phyloP scores from a whole-genome alignment of 2,329 filamentous ascomycete genomes.

The Domatiomyces catenatus region DNA sequence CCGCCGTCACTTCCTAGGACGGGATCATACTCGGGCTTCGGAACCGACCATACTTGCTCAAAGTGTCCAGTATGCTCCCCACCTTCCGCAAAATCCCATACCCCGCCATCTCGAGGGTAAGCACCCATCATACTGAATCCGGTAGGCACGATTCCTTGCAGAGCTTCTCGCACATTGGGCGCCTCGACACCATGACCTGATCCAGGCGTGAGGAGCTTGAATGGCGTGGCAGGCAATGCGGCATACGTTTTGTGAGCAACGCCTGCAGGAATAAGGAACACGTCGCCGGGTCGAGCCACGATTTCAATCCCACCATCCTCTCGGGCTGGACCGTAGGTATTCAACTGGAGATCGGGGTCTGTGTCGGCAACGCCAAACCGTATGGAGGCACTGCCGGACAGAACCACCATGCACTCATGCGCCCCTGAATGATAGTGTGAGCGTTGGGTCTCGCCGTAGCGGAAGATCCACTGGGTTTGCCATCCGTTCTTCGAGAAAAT shows the following conservation, averaged over 20 bases:
- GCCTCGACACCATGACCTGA: constrained; percentile 24
- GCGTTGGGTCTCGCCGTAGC: constrained; percentile 39
- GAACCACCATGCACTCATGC: constrained; percentile 44
- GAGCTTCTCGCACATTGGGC: constrained; percentile 19
- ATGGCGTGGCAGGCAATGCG: constrained; percentile 24
- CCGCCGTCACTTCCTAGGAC: constrained; percentile 25
- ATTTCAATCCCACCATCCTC: constrained; percentile 38
- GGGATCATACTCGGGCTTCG: constrained; percentile 33
- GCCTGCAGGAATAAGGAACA: constrained; percentile 44
- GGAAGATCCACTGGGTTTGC: constrained; percentile 41
- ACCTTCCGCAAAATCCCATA: constrained; percentile 38
- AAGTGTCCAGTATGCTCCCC: constrained; percentile 30
- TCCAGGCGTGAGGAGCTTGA: constrained; percentile 32
- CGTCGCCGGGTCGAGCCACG: constrained; percentile 37
- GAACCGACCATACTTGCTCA: constrained; percentile 31
- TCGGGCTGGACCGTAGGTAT: constrained; percentile 24
- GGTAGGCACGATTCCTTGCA: constrained; percentile 24
- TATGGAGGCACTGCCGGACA: constrained; percentile 38
- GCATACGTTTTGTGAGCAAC: constrained; percentile 40
- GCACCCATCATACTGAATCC: constrained; percentile 45
- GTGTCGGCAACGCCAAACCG: constrained; percentile 41
- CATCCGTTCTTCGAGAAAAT: constrained; percentile 36
- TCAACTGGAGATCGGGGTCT: constrained; percentile 24
- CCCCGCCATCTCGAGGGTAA: constrained; percentile 32
- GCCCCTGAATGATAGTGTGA: constrained; percentile 43